Evolutionary conservation across 2,329 filamentous ascomycete genomes (phyloP), one percentile per base, ranked within the genome.

Genomic region (Colletotrichum chrysophilum): DNA sequence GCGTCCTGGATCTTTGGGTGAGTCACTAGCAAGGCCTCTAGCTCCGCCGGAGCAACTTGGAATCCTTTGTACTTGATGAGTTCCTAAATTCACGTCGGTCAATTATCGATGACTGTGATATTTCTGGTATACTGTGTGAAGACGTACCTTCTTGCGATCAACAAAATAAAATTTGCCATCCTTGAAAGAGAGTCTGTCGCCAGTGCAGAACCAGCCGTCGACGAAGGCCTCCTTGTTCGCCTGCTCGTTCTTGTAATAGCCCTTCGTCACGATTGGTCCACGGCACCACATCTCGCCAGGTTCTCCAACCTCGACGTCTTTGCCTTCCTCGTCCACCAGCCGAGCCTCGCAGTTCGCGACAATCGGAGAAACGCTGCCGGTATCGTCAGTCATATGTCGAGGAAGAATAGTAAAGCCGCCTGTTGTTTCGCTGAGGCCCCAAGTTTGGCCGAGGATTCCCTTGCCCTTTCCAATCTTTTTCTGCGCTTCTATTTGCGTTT

Each of bases 101-200:
- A 64, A 24, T 43, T 1, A 10, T 64, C 30, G 7, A 14, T 12
- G 32, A 18, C 3, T 12, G 18, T 0, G 13, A 24, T 2, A 18
- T 4, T 18, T 0, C 0, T 43, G 8, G 16, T n/a, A 43, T 18
- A 0, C 16, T 5, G 36, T 0, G 0, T 10, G 16, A n/a, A 0
- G 18, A 21, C 16, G 0, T 64, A 83, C 91, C 87, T 95, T 96
- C 74, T 95, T 92, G 14, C 95, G 91, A 80, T 97, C 95, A 1
- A 95, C 95, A 78, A 97, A 95, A 85, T 91, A 95, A 79, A 96
- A 93, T 66, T 92, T 91, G 18, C 94, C 88, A 55, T 89, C 85
- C 78, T 96, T 92, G 82, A 94, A 91, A 75, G 93, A 91, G 0
- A 94, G 93, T 5, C 96, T 90, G 80, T 97, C 95, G 0, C 95